Evolutionary conservation across 495 filamentous ascomycete genomes (phyloP).

Genomic region (Daldinia childiae): DNA sequence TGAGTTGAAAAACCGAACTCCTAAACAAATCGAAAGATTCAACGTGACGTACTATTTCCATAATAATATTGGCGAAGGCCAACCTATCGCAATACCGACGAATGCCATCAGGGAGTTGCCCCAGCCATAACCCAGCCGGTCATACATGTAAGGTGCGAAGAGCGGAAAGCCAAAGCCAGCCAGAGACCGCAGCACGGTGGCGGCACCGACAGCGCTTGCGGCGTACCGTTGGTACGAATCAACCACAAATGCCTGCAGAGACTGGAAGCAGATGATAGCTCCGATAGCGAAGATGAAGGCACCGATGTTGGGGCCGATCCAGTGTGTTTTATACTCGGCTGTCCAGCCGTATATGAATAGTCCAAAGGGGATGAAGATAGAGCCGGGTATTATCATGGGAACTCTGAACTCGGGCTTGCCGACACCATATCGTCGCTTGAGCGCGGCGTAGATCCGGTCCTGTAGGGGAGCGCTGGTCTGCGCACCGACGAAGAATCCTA

Average conservation of each 20-base stretch:
- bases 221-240: slow-evolving; percentile 80
- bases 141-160: slow-evolving; percentile 74
- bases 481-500: slow-evolving; percentile 73
- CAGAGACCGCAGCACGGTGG: slow-evolving; percentile 70
- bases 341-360: slow-evolving; percentile 80
- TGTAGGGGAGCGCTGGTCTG: slow-evolving; percentile 72
- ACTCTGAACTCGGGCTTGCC: slow-evolving; percentile 72
- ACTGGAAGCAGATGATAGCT: slow-evolving; percentile 72
- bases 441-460: slow-evolving; percentile 67
- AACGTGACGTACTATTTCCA: slow-evolving; percentile 48
- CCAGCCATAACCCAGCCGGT: slow-evolving; percentile 63
- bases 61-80: slow-evolving; percentile 62
- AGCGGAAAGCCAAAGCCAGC: slow-evolving; percentile 82
- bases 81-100: slow-evolving; percentile 59
- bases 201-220: slow-evolving; percentile 75
- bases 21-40: not conserved
- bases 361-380: slow-evolving; percentile 68
- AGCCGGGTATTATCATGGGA: slow-evolving; percentile 65
- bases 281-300: slow-evolving; percentile 66
- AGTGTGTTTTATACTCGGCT: slow-evolving; percentile 68
- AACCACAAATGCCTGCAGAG: slow-evolving; percentile 78
- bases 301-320: slow-evolving; percentile 79
- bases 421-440: slow-evolving; percentile 67
- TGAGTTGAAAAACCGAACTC: not conserved
- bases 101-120: slow-evolving; percentile 65